phyloP scores from a whole-genome alignment of 2,329 filamentous ascomycete species.

The Chaetomium globosum region DNA sequence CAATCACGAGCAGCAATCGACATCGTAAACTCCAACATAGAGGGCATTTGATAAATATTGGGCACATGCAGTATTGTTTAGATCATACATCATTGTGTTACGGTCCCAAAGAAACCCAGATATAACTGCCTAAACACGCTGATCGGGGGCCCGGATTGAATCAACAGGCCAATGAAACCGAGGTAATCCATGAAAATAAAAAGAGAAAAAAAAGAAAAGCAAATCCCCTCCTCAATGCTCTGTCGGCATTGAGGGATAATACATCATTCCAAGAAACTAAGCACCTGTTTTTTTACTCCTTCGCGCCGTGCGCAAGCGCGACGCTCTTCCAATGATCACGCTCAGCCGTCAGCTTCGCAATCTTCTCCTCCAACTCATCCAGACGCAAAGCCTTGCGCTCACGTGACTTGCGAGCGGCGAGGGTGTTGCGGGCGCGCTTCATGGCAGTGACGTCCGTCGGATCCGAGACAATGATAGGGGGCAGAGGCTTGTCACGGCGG shows the following conservation, averaged over 20 bases:
- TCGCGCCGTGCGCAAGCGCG: constrained; percentile 45
- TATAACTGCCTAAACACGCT: constrained; percentile 15
- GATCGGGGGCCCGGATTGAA: constrained; percentile 9
- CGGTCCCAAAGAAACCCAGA: constrained; percentile 18
- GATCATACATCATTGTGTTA: neutral
- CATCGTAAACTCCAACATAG: neutral
- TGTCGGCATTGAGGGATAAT: constrained; percentile 33
- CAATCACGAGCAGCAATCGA: neutral
- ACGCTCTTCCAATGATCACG: constrained; percentile 67
- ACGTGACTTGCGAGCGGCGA: constrained; percentile 90
- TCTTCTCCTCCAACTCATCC: constrained; percentile 72
- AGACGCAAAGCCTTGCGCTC: constrained; percentile 80
- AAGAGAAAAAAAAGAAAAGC: constrained; percentile 29
- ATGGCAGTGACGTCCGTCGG: constrained; percentile 73
- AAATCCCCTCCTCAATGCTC: constrained; percentile 36
- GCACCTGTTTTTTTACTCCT: constrained; percentile 31
- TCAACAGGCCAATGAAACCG: constrained; percentile 19
- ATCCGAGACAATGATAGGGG: constrained; percentile 76
- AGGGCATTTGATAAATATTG: neutral
- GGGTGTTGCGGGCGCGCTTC: constrained; percentile 92
- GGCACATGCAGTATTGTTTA: neutral
- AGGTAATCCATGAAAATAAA: constrained; percentile 26
- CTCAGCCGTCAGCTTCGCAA: constrained; percentile 68
- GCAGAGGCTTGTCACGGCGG: constrained; percentile 78
- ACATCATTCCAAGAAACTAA: constrained; percentile 32